Evolutionary conservation across 257 asterid genomes (phyloP), one percentile per base, ranked within the genome.

Genomic region (Verbascum thapsus): DNA sequence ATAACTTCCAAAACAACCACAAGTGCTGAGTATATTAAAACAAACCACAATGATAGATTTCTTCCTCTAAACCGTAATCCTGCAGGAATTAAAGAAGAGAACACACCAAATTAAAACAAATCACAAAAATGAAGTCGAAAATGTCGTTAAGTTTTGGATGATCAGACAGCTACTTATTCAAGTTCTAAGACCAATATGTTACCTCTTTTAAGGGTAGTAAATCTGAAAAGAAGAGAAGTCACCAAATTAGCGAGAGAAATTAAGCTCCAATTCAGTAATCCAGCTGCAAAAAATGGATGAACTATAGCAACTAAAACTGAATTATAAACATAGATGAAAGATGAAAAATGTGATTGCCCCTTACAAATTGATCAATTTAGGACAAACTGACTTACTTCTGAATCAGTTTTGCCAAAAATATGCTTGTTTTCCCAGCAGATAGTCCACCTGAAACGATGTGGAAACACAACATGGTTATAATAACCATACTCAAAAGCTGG

Each of bases 271-370:
- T 82, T 77, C 74, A 81, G 77, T 53, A 86, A 66, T 11, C 84
- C 88, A 76, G 85, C 96, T 88, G 96, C 84, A 82, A 68, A 61
- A 49, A n/a, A n/a, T n/a, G n/a, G n/a, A n/a, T n/a, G n/a, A n/a
- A n/a, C n/a, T n/a, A n/a, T n/a, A n/a, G n/a, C n/a, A n/a, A n/a
- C n/a, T n/a, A n/a, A n/a, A n/a, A n/a, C n/a, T n/a, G n/a, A n/a
- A n/a, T n/a, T n/a, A n/a, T n/a, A n/a, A n/a, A n/a, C n/a, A n/a
- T n/a, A n/a, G n/a, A n/a, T n/a, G n/a, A n/a, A n/a, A n/a, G n/a
- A n/a, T n/a, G n/a, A n/a, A n/a, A n/a, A n/a, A n/a, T n/a, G n/a
- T n/a, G n/a, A n/a, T n/a, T n/a, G n/a, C n/a, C n/a, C n/a, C n/a
- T n/a, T n/a, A n/a, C n/a, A n/a, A n/a, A n/a, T n/a, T n/a, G n/a